These are phyloP conservation scores for Pichia sp. DNA, from an alignment of 1,139 yeast genomes.

Conservation along the genomic window DNA sequence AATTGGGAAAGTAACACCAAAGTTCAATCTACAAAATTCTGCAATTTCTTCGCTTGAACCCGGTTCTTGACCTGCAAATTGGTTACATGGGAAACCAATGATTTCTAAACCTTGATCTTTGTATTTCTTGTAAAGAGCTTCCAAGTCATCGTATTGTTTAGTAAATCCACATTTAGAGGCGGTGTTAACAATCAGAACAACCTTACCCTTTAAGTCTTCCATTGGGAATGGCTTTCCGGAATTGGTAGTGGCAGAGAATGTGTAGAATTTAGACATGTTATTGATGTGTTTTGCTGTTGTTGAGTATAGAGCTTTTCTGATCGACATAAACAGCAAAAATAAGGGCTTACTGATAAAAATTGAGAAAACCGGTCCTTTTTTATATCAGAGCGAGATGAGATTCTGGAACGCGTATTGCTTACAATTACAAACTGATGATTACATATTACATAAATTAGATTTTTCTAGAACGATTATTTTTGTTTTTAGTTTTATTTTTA, in stretches of 20 bases:
- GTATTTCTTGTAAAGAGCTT: constrained; percentile 73
- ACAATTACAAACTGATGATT: too few relatives aligned
- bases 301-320: not conserved
- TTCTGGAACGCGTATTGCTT: too few relatives aligned
- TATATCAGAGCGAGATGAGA: too few relatives aligned
- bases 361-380: too few relatives aligned
- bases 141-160: constrained; percentile 81
- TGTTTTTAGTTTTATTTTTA: too few relatives aligned
- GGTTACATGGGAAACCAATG: constrained; percentile 90
- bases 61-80: constrained; percentile 89
- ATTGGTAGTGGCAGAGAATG: constrained; percentile 48
- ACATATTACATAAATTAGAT: too few relatives aligned
- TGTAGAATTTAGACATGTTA: constrained; percentile 37
- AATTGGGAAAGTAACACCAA: constrained; percentile 84
- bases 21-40: constrained; percentile 54
- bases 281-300: not conserved
- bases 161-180: constrained; percentile 91
- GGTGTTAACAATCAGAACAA: constrained; percentile 80
- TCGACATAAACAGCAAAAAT: not conserved
- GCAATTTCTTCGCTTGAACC: constrained; percentile 58
- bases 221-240: constrained; percentile 61
- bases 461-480: too few relatives aligned
- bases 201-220: constrained; percentile 72
- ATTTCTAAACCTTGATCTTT: constrained; percentile 67
- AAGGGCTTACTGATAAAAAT: not conserved